phyloP scores from a whole-genome alignment of 2,329 filamentous ascomycete genomes.

The Tolypocladium nubicola region DNA sequence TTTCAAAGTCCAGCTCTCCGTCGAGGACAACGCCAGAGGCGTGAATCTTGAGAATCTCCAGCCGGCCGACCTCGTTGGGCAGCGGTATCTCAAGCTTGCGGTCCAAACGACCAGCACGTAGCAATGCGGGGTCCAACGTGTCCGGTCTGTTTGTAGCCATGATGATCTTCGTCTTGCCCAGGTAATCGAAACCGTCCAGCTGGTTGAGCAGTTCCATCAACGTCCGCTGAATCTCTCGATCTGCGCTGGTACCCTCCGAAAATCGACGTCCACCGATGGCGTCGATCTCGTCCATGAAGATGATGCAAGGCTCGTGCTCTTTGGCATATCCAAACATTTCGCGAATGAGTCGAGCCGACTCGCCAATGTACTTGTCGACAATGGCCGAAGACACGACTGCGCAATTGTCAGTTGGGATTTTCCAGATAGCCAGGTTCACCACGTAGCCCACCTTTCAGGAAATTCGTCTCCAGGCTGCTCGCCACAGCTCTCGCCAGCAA shows the following conservation, averaged over 20 bases:
- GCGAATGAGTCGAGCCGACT: conserved; percentile 91
- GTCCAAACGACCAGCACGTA: conserved; percentile 87
- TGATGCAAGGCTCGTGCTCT: conserved; percentile 98
- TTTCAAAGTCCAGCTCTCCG: conserved; percentile 97
- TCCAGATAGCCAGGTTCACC: neutral
- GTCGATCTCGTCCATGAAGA: conserved; percentile 99
- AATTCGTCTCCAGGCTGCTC: conserved; percentile 95
- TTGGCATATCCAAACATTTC: conserved; percentile 99
- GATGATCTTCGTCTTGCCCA: conserved; percentile 99
- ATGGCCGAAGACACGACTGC: conserved; percentile 95
- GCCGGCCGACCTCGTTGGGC: conserved; percentile 88
- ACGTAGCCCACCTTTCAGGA: conserved; percentile 67
- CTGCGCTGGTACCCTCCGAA: conserved; percentile 92
- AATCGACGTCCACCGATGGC: conserved; percentile 95
- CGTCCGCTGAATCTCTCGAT: conserved; percentile 96
- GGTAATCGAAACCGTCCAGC: conserved; percentile 96
- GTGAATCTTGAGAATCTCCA: conserved; percentile 98
- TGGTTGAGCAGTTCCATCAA: conserved; percentile 98
- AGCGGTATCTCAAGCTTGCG: conserved; percentile 96
- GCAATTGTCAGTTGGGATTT: conserved; percentile 8
- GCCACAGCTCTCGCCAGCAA: conserved; percentile 88
- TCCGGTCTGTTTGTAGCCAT: conserved; percentile 99
- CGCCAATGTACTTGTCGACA: conserved; percentile 98
- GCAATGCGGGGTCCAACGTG: conserved; percentile 84
- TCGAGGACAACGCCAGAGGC: conserved; percentile 76